Base-by-base conservation (phyloP, 2,329 filamentous ascomycete species). In the Colletotrichum orchidophilum region DNA sequence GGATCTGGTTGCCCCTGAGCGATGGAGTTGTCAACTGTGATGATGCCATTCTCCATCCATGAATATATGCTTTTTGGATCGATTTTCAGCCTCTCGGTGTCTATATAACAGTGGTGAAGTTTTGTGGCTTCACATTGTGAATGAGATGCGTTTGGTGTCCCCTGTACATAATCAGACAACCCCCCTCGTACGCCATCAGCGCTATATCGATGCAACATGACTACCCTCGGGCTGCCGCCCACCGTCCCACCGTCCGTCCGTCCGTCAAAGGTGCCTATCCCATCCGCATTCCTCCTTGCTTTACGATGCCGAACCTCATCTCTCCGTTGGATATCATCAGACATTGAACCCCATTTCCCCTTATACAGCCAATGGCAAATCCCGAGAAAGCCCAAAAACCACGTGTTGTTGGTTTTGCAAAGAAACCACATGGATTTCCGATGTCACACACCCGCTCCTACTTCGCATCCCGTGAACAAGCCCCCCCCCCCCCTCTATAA, bases 321-420 rank as follows among this genome's bases (percentile, higher is more conserved):
- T 46, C 21, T 18, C 39, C 39, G 39, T n/a, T 46, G 39, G 18
- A 46, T 46, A 46, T 46, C 39, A 46, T 46, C 39, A 46, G 39
- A 46, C 0, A 0, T 11, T 46, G 1, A 46, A 46, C 0, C 39
- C 39, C 18, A 4, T 46, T n/a, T 18, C 3, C 0, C 6, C 39
- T 18, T 0, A 6, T n/a, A n/a, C 0, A n/a, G n/a, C 18, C 39
- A 46, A 7, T 7, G 7, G 3, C 1, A 11, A 35, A 35, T 18
- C 6, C 18, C 18, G 6, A 46, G 3, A 46, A 21, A 46, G 11
- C 39, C 18, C 3, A 9, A 46, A 46, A 46, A 8, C 39, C 39
- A n/a, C n/a, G n/a, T n/a, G n/a, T n/a, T n/a, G n/a, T n/a, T n/a
- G n/a, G n/a, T n/a, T n/a, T n/a, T n/a, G n/a, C n/a, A n/a, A n/a